Evolutionary conservation across 805 yeast species (phyloP).

Genomic region (Candida sphagnicola): DNA sequence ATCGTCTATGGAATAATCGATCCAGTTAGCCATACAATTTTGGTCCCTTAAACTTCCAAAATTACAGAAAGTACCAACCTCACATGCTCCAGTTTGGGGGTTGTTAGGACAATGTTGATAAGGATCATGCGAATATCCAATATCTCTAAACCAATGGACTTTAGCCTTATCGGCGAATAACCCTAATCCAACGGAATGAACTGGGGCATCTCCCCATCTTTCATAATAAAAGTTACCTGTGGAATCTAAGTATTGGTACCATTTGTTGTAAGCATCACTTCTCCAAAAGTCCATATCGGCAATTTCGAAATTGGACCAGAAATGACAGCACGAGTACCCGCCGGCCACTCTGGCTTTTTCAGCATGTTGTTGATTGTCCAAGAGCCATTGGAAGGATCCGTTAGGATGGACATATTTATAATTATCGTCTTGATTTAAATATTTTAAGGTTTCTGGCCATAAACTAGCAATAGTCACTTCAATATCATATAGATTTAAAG

Average conservation of each 20-base stretch:
- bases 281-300: constrained; percentile 76
- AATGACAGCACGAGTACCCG: constrained; percentile 78
- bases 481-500: constrained; percentile 78
- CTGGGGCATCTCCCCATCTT: constrained; percentile 95
- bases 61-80: constrained; percentile 50
- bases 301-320: constrained; percentile 89
- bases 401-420: constrained; percentile 46
- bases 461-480: constrained; percentile 80
- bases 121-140: constrained; percentile 74
- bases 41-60: constrained; percentile 55
- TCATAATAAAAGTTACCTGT: constrained; percentile 92
- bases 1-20: constrained; percentile 34
- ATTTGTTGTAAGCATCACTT: constrained; percentile 61
- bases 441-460: constrained; percentile 73
- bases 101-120: constrained; percentile 72
- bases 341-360: constrained; percentile 37
- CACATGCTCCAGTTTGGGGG: constrained; percentile 42
- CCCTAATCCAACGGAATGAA: constrained; percentile 84
- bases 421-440: constrained; percentile 56
- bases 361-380: constrained; percentile 42
- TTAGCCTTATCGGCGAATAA: constrained; percentile 66
- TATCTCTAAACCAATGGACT: constrained; percentile 83
- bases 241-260: constrained; percentile 69
- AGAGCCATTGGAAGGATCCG: constrained; percentile 65
- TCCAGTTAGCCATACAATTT: constrained; percentile 75